A percentile compares a stretch with the other conserved stretches of the same genome.
Conservation (phyloP, 1,139 yeast genomes). For the Geotrichum restrictum region DNA sequence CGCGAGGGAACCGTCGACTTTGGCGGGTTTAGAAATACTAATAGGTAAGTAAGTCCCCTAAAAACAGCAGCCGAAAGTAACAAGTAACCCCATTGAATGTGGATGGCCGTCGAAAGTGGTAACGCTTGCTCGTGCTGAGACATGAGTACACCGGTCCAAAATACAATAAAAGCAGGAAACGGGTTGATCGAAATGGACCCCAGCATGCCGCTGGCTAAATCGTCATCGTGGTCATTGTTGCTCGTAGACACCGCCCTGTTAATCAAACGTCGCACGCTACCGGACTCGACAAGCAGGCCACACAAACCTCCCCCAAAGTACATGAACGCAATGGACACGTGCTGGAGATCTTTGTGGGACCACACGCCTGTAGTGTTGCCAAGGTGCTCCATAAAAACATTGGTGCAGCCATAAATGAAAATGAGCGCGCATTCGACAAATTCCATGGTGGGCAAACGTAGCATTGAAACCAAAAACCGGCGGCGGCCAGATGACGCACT, state of each 20-base stretch:
- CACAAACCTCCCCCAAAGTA: constrained; percentile 88
- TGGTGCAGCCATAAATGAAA: constrained; percentile 81
- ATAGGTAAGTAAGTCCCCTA: constrained; percentile 63
- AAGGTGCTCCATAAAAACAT: constrained; percentile 84
- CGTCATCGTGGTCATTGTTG: constrained; percentile 21
- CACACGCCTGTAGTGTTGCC: constrained; percentile 72
- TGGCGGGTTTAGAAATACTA: constrained; percentile 54
- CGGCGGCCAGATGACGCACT: too few relatives aligned
- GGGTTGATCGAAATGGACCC: constrained; percentile 53
- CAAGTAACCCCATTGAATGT: constrained; percentile 87
- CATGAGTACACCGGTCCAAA: constrained; percentile 97
- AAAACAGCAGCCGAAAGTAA: constrained; percentile 73
- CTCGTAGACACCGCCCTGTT: constrained; percentile 20
- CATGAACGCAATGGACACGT: constrained; percentile 91
- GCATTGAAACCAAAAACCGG: not conserved
- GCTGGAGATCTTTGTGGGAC: constrained; percentile 92
- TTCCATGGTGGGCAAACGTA: constrained; percentile 62
- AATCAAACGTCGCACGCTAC: constrained; percentile 40
- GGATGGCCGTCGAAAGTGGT: constrained; percentile 68
- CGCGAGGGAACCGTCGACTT: constrained; percentile 48
- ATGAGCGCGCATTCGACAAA: constrained; percentile 73
- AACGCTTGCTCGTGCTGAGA: constrained; percentile 89
- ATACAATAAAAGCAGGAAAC: constrained; percentile 85
- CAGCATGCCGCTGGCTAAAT: constrained; percentile 24
- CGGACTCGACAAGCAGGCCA: constrained; percentile 74